These are phyloP conservation scores for Endocalyx cinctus DNA, from an alignment of 2,329 filamentous ascomycete genomes.

Conservation along the genomic window DNA sequence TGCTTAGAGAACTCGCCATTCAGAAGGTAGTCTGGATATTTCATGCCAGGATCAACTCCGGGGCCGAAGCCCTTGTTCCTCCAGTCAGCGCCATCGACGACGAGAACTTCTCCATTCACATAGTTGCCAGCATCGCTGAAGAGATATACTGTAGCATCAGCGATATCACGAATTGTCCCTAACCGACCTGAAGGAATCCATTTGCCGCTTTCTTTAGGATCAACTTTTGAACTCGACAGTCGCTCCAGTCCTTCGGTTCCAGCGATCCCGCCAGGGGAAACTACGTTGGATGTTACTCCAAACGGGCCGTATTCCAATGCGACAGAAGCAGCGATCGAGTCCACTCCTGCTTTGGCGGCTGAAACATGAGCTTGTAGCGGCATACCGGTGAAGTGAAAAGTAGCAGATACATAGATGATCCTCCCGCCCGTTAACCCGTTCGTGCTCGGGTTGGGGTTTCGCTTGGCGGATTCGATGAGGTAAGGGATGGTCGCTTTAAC, in stretches of 20 bases:
- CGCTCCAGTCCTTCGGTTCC: slow-evolving; percentile 78
- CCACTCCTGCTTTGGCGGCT: slow-evolving; percentile 86
- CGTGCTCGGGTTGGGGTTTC: slow-evolving; percentile 53
- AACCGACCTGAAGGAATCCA: slow-evolving; percentile 69
- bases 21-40: slow-evolving; percentile 49
- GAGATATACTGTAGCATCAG: slow-evolving; percentile 85
- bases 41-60: slow-evolving; percentile 42
- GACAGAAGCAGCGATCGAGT: slow-evolving; percentile 74
- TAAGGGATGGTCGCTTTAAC: slow-evolving; percentile 86
- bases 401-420: slow-evolving; percentile 86
- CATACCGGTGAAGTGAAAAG: slow-evolving; percentile 84
- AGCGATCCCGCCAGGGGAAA: slow-evolving; percentile 81
- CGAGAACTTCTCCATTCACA: slow-evolving; percentile 76
- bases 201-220: slow-evolving; percentile 30
- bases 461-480: slow-evolving; percentile 67
- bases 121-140: slow-evolving; percentile 84
- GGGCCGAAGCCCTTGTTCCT: slow-evolving; percentile 43
- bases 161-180: slow-evolving; percentile 81
- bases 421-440: slow-evolving; percentile 70
- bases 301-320: slow-evolving; percentile 86
- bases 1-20: slow-evolving; percentile 34
- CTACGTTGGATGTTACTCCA: slow-evolving; percentile 82
- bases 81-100: slow-evolving; percentile 64
- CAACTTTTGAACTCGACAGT: slow-evolving; percentile 39
- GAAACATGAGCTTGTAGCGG: slow-evolving; percentile 86